These are phyloP conservation scores for Salix caprea DNA, from an alignment of 345 rosid species.

Conservation along the genomic window DNA sequence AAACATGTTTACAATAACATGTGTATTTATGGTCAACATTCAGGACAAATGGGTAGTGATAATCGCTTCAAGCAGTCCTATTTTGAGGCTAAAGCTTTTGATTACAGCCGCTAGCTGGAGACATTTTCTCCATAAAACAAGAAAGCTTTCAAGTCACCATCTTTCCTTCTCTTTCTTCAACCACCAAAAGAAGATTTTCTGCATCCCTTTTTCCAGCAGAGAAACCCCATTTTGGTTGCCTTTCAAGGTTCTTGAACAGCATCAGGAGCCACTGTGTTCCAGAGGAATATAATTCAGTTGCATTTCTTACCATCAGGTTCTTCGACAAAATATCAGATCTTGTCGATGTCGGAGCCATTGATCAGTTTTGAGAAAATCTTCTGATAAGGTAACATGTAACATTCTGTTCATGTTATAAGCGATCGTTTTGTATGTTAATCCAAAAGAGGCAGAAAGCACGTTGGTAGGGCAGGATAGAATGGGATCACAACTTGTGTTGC, in stretches of 20 bases:
- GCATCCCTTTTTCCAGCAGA: not conserved
- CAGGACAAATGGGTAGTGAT: not conserved
- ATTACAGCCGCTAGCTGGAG: slow-evolving; percentile 16
- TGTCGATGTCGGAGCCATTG: not conserved
- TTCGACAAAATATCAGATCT: not conserved
- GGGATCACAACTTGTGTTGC: not conserved
- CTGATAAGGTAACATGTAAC: not conserved
- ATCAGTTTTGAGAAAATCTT: not conserved
- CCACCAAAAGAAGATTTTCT: not conserved
- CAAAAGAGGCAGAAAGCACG: not conserved
- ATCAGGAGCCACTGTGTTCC: not conserved
- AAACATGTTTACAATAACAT: not conserved
- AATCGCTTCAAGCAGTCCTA: not conserved
- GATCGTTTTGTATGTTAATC: not conserved
- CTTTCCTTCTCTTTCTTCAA: slow-evolving; percentile 2
- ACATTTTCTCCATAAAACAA: slow-evolving; percentile 14
- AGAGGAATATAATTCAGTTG: not conserved
- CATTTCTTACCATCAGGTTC: not conserved
- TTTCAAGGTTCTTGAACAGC: not conserved
- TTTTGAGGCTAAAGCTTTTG: not conserved
- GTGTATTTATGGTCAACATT: not conserved
- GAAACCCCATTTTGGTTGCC: not conserved
- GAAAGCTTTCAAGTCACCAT: not conserved
- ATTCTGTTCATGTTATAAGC: not conserved
- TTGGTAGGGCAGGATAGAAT: not conserved